A percentile compares a stretch with the other conserved stretches of the same genome.
Evolutionary conservation across 176 grass and related monocot genomes (phyloP).

Genomic region (Rhynchospora pubera): DNA sequence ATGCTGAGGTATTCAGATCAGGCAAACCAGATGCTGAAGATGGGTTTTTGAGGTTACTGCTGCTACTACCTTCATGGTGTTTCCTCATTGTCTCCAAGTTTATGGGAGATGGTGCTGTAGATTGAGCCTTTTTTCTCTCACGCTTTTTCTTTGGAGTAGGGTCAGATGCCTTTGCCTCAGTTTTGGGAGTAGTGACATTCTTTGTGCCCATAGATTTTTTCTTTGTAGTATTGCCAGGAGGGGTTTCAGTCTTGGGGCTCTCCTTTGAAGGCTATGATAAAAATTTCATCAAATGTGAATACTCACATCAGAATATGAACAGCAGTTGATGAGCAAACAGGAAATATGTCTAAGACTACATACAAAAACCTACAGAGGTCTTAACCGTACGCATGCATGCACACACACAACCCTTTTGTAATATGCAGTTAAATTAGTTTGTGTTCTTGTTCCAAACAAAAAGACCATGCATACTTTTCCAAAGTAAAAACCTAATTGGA

Average conservation of each 20-base stretch:
- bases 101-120: slow-evolving; percentile 25
- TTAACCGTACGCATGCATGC: not conserved
- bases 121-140: slow-evolving; percentile 40
- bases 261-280: slow-evolving; percentile 33
- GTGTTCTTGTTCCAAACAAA: not conserved
- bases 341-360: not conserved
- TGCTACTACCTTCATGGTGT: slow-evolving; percentile 25
- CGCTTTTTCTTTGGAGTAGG: slow-evolving; percentile 12
- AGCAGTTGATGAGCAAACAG: not conserved
- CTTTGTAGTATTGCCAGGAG: slow-evolving; percentile 27
- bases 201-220: slow-evolving; percentile 35
- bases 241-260: slow-evolving; percentile 30
- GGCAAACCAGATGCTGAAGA: slow-evolving; percentile 46
- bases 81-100: slow-evolving; percentile 28
- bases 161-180: slow-evolving; percentile 8
- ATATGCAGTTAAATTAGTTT: not conserved
- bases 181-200: slow-evolving; percentile 6
- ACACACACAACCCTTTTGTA: not conserved
- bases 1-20: slow-evolving; percentile 44
- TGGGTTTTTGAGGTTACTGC: slow-evolving; percentile 34
- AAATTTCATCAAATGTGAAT: not conserved
- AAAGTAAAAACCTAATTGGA: not conserved
- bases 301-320: not conserved
- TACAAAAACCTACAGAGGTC: not conserved
- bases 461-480: not conserved